Evolutionary conservation across 2,329 filamentous ascomycete species (phyloP).

Genomic region (Microdochium nivale): DNA sequence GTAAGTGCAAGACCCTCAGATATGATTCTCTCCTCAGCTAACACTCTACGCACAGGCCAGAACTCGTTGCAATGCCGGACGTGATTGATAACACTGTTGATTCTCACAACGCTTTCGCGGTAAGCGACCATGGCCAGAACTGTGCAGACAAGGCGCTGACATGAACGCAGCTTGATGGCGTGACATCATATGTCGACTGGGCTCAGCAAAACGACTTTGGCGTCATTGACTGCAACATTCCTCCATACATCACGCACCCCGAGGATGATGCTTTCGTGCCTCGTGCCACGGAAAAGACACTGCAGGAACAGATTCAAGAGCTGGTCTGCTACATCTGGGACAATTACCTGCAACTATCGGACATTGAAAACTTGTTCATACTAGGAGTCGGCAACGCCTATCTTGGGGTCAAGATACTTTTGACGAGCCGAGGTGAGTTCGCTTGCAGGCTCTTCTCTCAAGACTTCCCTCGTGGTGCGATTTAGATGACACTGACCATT

Average conservation of each 20-base stretch:
- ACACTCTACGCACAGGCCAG: conserved; percentile 42
- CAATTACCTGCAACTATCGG: conserved; percentile 81
- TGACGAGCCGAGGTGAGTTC: conserved; percentile 62
- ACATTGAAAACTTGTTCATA: conserved; percentile 69
- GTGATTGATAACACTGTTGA: conserved; percentile 65
- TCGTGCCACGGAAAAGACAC: conserved; percentile 31
- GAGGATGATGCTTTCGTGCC: conserved; percentile 45
- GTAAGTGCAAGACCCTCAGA: conserved; percentile 36
- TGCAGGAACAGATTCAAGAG: conserved; percentile 58
- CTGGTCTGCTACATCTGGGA: conserved; percentile 89
- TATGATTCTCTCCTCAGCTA: conserved; percentile 6
- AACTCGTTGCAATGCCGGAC: conserved; percentile 59
- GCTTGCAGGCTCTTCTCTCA: not conserved
- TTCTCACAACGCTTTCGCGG: conserved; percentile 80
- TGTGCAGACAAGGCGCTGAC: conserved; percentile 14
- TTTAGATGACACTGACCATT: conserved; percentile 5
- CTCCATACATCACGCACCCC: conserved; percentile 61
- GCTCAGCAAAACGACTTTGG: conserved; percentile 68
- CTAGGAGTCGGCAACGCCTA: conserved; percentile 89
- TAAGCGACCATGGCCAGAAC: conserved; percentile 37
- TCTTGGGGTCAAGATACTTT: conserved; percentile 69
- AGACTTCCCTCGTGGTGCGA: not conserved
- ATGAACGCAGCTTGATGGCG: conserved; percentile 61
- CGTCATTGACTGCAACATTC: conserved; percentile 87
- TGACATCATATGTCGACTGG: conserved; percentile 78